A percentile compares a stretch with the other conserved stretches of the same genome.
Conservation (phyloP, 202 grass and related monocot species). For the Zizania palustris region DNA sequence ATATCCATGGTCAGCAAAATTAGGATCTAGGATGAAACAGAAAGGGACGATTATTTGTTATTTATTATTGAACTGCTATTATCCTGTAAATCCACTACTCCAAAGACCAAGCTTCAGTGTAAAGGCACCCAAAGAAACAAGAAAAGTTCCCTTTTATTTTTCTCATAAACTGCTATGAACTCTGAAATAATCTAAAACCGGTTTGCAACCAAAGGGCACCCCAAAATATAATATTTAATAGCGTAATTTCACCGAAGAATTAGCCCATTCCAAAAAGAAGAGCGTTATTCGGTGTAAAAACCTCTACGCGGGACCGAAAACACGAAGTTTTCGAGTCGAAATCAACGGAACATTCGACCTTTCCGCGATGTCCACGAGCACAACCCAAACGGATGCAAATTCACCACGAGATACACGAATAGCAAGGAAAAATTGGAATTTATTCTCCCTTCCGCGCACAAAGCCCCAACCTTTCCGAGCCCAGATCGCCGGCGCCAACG, state of each 20-base stretch:
- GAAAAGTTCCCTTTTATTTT: neutral
- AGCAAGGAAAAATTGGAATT: conserved; percentile 1
- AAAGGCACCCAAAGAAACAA: neutral
- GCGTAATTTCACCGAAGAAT: neutral
- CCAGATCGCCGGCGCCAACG: conserved; percentile 33
- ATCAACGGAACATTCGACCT: conserved; percentile 25
- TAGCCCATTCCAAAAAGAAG: conserved; percentile 6
- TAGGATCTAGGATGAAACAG: neutral
- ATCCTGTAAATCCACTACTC: neutral
- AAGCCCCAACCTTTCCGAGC: conserved; percentile 1
- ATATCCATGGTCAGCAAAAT: neutral
- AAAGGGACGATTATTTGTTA: neutral
- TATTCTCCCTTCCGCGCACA: neutral
- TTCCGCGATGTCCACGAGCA: neutral
- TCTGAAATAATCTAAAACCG: neutral
- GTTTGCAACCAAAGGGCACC: neutral
- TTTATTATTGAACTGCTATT: neutral
- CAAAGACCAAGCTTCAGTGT: neutral
- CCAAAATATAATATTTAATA: conserved; percentile 6
- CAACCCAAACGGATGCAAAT: conserved; percentile 21
- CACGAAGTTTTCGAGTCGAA: conserved; percentile 23
- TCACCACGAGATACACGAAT: neutral
- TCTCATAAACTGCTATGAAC: neutral
- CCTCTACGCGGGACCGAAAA: neutral
- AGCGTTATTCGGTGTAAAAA: neutral